Evolutionary conservation across 768 basidiomycete species (phyloP).

Genomic region (Albatrellus ellisii): DNA sequence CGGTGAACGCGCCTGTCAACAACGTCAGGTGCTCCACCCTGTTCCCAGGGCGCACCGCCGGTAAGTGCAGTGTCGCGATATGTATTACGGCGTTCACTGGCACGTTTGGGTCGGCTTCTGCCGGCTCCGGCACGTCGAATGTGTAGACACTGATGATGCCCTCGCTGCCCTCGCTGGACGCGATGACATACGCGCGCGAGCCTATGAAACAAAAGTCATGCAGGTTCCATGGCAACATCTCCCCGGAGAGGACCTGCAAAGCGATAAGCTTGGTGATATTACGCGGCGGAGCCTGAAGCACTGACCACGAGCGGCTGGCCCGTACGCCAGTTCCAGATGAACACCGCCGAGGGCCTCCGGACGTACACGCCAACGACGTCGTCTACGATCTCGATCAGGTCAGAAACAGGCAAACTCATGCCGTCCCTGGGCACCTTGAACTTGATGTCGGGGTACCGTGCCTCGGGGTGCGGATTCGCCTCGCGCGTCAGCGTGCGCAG

Average conservation of each 20-base stretch:
- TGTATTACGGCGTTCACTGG: constrained; percentile 8
- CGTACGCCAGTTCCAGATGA: constrained; percentile 42
- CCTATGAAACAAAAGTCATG: constrained; percentile 37
- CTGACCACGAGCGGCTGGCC: constrained; percentile 30
- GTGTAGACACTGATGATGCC: constrained; percentile 33
- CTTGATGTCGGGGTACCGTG: constrained; percentile 29
- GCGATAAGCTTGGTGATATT: background rate
- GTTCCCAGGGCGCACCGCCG: constrained; percentile 9
- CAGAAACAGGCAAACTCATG: constrained; percentile 17
- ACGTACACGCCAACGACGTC: constrained; percentile 40
- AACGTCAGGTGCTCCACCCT: constrained; percentile 9
- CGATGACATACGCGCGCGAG: constrained; percentile 28
- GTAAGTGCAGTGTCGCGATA: constrained; percentile 18
- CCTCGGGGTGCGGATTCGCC: no score
- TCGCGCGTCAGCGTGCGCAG: constrained; percentile 24
- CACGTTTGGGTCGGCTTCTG: no score
- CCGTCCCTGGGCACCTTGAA: constrained; percentile 17
- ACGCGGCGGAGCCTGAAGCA: constrained; percentile 3
- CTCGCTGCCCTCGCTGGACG: constrained; percentile 19
- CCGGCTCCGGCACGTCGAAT: constrained; percentile 21
- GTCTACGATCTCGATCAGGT: constrained; percentile 37
- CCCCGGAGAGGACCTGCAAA: constrained; percentile 19
- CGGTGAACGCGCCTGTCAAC: constrained; percentile 19
- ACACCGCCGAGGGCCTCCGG: constrained; percentile 21
- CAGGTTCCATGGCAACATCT: constrained; percentile 10